Conservation (phyloP, 2,329 filamentous ascomycete species). For the Fusarium domesticum region DNA sequence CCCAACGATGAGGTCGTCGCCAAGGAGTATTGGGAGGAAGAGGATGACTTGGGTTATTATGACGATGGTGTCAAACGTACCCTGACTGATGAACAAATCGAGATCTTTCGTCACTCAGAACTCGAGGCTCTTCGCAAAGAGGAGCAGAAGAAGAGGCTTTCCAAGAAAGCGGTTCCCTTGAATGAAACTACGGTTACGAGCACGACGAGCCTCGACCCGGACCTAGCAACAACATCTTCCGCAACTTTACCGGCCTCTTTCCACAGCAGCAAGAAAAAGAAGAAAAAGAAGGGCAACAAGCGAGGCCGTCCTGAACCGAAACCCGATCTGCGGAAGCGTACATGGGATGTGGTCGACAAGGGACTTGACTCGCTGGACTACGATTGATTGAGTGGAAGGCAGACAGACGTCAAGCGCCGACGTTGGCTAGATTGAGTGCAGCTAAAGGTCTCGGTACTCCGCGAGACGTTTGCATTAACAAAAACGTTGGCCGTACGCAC, state of each 20-base stretch:
- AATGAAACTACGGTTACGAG: constrained; percentile 15
- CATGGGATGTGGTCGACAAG: constrained; percentile 63
- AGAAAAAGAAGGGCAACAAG: constrained; percentile 39
- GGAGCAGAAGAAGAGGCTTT: constrained; percentile 33
- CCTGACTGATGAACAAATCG: constrained; percentile 85
- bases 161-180: constrained; percentile 7
- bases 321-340: constrained; percentile 62
- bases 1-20: constrained; percentile 30
- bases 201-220: constrained; percentile 5
- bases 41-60: constrained; percentile 78
- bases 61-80: constrained; percentile 83
- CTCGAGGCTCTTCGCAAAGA: constrained; percentile 67
- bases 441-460: background rate
- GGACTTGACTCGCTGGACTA: constrained; percentile 61
- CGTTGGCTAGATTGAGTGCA: background rate
- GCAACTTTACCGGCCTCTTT: constrained; percentile 11
- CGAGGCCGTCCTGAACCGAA: constrained; percentile 47
- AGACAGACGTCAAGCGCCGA: no score
- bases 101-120: constrained; percentile 87
- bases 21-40: constrained; percentile 46
- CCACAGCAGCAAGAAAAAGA: constrained; percentile 27
- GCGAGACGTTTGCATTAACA: background rate
- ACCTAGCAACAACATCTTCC: constrained; percentile 8
- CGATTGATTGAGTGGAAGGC: constrained; percentile 36
- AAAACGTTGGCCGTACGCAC: background rate